Evolutionary conservation across 2,329 filamentous ascomycete genomes (phyloP), one percentile per base, ranked within the genome.

Genomic region (Microdochium nivale): DNA sequence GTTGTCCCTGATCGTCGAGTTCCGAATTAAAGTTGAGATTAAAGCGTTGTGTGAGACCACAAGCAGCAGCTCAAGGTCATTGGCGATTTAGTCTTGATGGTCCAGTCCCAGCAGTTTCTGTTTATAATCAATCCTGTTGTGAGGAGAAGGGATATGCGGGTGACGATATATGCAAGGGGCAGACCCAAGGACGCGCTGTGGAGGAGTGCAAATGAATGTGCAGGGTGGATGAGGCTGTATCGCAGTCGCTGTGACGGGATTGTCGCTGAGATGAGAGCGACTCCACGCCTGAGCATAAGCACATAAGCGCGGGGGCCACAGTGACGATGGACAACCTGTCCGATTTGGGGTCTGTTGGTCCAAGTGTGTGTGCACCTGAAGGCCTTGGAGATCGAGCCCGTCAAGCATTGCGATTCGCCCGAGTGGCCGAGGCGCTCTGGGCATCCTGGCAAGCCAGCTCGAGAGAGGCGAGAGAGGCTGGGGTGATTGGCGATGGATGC

Each of bases 221-320:
- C n/a, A 37, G 33, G 11, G 33, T 14, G 8, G 8, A 4, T 16
- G 25, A 47, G 4, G 11, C 44, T 25, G 25, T 25, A 47, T 44
- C 19, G 40, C 8, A 44, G 21, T 7, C 21, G 40, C 43, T 24
- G 21, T 56, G 54, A 53, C 51, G 53, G 51, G 54, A 48, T 27
- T 16, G 49, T 19, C 19, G 40, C 21, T 30, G 27, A 44, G 23
- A 19, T 44, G n/a, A 19, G 40, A 25, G 25, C 47, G 14, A 48
- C 25, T 30, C 21, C 14, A 48, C 47, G 16, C 21, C 40, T 44
- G 40, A 44, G 40, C n/a, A 44, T 44, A 44, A 44, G 40, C 40
- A 19, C 40, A 19, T n/a, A n/a, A n/a, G n/a, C n/a, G n/a, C n/a
- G 40, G 40, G 16, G 21, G 21, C 8, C 40, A 44, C 40, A 5